These are phyloP conservation scores for Bacidia gigantensis DNA, from an alignment of 495 filamentous ascomycete species.

Conservation along the genomic window DNA sequence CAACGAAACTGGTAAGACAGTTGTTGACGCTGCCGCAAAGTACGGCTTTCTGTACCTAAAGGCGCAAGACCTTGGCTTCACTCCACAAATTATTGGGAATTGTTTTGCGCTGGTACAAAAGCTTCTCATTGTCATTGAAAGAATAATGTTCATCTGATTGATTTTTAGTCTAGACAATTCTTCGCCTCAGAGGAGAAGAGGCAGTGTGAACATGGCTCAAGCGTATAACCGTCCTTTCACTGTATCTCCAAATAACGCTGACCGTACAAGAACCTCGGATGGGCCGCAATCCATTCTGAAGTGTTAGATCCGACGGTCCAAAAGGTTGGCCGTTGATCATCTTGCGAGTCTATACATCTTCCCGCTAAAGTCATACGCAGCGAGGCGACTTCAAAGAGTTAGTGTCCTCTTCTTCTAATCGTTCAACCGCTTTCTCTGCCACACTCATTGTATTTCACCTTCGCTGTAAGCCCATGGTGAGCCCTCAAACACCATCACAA, in stretches of 20 bases:
- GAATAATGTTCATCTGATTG: no score
- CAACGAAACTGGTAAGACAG: conserved; percentile 46
- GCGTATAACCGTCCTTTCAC: conserved; percentile 28
- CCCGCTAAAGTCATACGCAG: conserved; percentile 27
- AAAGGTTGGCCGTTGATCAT: conserved; percentile 36
- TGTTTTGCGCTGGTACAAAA: conserved; percentile 47
- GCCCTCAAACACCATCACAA: no score
- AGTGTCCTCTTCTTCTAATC: no score
- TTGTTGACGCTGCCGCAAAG: conserved; percentile 66
- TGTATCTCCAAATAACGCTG: not conserved
- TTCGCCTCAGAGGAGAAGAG: conserved; percentile 69
- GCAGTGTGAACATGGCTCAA: conserved; percentile 54
- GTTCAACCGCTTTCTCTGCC: no score
- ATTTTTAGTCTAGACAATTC: conserved; percentile 61
- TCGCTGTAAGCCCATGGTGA: no score
- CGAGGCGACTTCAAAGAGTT: conserved; percentile 91
- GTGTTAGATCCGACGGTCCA: conserved; percentile 76
- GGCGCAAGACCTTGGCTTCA: conserved; percentile 53
- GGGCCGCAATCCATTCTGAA: conserved; percentile 79
- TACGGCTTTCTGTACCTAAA: conserved; percentile 87
- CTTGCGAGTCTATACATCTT: not conserved
- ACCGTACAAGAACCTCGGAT: conserved; percentile 60
- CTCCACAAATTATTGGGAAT: conserved; percentile 46
- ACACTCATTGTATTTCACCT: no score
- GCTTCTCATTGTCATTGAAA: no score